Percentiles rank a stretch among this genome's conserved stretches.
Conservation (phyloP, 192 early-diverging fungal genomes). For the Entomortierella chlamydospora region DNA sequence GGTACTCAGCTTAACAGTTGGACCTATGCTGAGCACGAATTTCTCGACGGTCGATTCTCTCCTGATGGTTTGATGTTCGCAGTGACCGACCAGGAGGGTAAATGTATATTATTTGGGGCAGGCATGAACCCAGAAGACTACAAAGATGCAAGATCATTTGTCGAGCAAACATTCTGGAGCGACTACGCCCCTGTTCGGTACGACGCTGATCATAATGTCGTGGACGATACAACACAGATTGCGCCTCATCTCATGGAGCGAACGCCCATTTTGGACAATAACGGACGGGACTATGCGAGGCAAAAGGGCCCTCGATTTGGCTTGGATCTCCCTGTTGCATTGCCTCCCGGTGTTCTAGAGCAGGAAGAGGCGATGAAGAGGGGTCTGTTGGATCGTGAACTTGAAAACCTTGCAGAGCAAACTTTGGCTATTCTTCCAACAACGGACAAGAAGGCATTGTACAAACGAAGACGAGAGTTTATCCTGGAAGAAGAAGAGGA, state of each 20-base stretch:
- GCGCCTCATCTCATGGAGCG: constrained; percentile 74
- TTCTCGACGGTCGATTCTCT: constrained; percentile 81
- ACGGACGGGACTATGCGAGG: constrained; percentile 71
- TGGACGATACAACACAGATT: constrained; percentile 78
- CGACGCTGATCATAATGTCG: constrained; percentile 72
- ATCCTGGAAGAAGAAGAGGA: constrained; percentile 53
- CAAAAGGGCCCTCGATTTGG: constrained; percentile 71
- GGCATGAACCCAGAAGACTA: constrained; percentile 63
- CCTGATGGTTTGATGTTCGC: constrained; percentile 81
- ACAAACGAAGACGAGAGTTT: constrained; percentile 37
- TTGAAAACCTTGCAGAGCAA: constrained; percentile 58
- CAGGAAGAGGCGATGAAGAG: constrained; percentile 62
- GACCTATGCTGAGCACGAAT: constrained; percentile 65
- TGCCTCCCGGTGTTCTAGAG: constrained; percentile 58
- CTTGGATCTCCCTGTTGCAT: constrained; percentile 61
- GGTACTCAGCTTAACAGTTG: constrained; percentile 65
- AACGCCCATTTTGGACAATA: constrained; percentile 72
- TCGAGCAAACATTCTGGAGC: constrained; percentile 81
- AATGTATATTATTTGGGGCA: constrained; percentile 77
- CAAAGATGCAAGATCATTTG: constrained; percentile 59
- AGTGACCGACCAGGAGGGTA: constrained; percentile 76
- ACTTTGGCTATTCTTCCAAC: constrained; percentile 36
- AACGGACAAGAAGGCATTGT: constrained; percentile 46
- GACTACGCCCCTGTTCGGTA: constrained; percentile 80
- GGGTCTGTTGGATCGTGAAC: constrained; percentile 61